Conservation (phyloP, 495 filamentous ascomycete genomes). For the Antarctomyces pellizariae region DNA sequence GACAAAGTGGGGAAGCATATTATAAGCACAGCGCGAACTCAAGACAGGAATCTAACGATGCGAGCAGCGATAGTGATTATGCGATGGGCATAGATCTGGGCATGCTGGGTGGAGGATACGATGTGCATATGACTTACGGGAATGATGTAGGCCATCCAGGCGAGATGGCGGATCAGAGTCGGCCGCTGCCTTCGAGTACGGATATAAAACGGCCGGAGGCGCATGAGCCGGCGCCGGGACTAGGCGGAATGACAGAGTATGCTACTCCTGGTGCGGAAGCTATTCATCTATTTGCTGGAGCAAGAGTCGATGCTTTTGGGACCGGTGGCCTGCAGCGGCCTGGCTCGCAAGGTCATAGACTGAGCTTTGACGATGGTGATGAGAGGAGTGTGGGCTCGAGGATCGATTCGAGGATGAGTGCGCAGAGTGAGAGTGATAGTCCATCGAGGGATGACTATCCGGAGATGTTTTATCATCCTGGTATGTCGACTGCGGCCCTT, state of each 20-base stretch:
- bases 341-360: conserved; percentile 31
- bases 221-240: conserved; percentile 12
- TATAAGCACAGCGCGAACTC: not conserved
- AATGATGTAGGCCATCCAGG: conserved; percentile 23
- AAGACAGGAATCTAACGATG: conserved; percentile 19
- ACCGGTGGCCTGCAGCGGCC: conserved; percentile 71
- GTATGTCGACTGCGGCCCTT: conserved; percentile 20
- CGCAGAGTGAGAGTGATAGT: conserved; percentile 23
- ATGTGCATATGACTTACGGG: conserved; percentile 48
- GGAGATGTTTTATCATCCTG: conserved; percentile 88
- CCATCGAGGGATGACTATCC: conserved; percentile 41
- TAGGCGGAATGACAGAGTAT: conserved; percentile 14
- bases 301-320: conserved; percentile 51
- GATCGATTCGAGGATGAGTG: conserved; percentile 16
- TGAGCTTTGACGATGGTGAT: conserved; percentile 90
- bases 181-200: conserved; percentile 11
- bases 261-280: conserved; percentile 23
- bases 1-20: conserved; percentile 23
- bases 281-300: conserved; percentile 26
- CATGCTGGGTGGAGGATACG: conserved; percentile 51
- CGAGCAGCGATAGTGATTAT: conserved; percentile 46
- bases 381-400: conserved; percentile 28
- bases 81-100: conserved; percentile 48
- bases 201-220: conserved; percentile 15
- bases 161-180: conserved; percentile 13